phyloP scores from a whole-genome alignment of 108 stramenopile genomes.

The Epipyxis sp. region DNA sequence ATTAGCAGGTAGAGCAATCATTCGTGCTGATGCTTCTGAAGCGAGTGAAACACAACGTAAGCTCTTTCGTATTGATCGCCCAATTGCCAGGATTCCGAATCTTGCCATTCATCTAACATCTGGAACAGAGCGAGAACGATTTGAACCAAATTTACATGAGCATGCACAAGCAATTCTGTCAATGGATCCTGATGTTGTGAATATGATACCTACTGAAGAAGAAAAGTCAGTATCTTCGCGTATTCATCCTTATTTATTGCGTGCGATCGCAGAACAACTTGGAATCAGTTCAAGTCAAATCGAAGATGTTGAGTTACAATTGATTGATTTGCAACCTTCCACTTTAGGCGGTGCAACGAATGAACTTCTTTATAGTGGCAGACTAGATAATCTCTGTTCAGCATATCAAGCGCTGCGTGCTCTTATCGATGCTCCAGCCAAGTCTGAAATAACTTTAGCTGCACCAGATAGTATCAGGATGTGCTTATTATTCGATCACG shows the following conservation, averaged over 20 bases:
- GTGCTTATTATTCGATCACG: constrained; percentile 92
- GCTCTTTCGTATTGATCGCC: constrained; percentile 59
- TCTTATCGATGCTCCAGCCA: background rate
- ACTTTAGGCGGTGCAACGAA: constrained; percentile 72
- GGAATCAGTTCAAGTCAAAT: constrained; percentile 47
- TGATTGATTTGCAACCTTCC: constrained; percentile 85
- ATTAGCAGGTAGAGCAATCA: constrained; percentile 82
- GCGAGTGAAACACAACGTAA: background rate
- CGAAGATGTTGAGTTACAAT: constrained; percentile 83
- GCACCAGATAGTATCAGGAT: constrained; percentile 68
- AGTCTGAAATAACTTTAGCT: constrained; percentile 37
- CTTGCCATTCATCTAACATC: constrained; percentile 86
- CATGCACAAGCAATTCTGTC: constrained; percentile 85
- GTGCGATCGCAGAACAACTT: background rate
- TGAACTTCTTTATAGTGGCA: constrained; percentile 84
- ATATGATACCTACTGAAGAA: background rate
- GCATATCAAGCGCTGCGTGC: constrained; percentile 64
- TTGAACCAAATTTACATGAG: constrained; percentile 79
- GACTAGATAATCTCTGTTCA: constrained; percentile 89
- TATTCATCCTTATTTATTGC: constrained; percentile 10
- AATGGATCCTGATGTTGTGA: constrained; percentile 45
- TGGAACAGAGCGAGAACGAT: constrained; percentile 35
- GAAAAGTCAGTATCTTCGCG: background rate
- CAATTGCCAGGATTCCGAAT: constrained; percentile 82
- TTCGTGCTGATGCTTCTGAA: constrained; percentile 43